Conservation (phyloP, 805 yeast genomes). For the Wickerhamiella kurtzmanii region DNA sequence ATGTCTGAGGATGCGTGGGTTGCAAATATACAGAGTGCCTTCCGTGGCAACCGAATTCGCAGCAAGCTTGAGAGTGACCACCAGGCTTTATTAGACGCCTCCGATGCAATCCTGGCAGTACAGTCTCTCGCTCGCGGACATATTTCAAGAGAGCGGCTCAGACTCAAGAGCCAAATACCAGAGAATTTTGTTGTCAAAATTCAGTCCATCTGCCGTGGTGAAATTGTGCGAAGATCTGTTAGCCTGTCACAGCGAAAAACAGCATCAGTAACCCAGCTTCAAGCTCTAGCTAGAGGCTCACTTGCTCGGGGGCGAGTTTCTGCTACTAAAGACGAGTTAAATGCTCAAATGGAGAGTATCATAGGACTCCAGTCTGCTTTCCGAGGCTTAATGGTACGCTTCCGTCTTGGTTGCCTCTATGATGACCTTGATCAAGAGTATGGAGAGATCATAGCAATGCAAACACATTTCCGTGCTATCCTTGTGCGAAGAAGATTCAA, state of each 20-base stretch:
- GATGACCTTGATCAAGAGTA: slow-evolving; percentile 27
- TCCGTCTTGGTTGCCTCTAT: slow-evolving; percentile 21
- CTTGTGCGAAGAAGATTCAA: slow-evolving; percentile 20
- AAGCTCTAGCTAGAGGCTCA: slow-evolving; percentile 42
- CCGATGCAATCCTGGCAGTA: slow-evolving; percentile 20
- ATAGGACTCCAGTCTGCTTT: slow-evolving; percentile 26
- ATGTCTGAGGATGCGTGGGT: slow-evolving; percentile 7
- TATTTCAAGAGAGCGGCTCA: slow-evolving; percentile 25
- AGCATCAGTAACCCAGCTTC: slow-evolving; percentile 27
- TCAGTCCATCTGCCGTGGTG: neutral
- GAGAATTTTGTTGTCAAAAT: neutral
- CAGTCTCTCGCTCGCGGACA: slow-evolving; percentile 47
- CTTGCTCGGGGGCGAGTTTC: slow-evolving; percentile 13
- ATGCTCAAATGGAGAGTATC: slow-evolving; percentile 9
- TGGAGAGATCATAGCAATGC: slow-evolving; percentile 22
- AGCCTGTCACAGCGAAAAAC: neutral
- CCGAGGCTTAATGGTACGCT: slow-evolving; percentile 28
- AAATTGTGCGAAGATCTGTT: neutral
- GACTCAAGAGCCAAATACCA: neutral
- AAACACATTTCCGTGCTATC: slow-evolving; percentile 24
- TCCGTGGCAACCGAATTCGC: slow-evolving; percentile 18
- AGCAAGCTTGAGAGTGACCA: neutral
- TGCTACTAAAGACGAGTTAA: slow-evolving; percentile 1
- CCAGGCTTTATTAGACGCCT: neutral
- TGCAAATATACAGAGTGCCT: slow-evolving; percentile 12